phyloP scores from a whole-genome alignment of 371 early-diverging fungal species.

The Capillidium heterosporum region DNA sequence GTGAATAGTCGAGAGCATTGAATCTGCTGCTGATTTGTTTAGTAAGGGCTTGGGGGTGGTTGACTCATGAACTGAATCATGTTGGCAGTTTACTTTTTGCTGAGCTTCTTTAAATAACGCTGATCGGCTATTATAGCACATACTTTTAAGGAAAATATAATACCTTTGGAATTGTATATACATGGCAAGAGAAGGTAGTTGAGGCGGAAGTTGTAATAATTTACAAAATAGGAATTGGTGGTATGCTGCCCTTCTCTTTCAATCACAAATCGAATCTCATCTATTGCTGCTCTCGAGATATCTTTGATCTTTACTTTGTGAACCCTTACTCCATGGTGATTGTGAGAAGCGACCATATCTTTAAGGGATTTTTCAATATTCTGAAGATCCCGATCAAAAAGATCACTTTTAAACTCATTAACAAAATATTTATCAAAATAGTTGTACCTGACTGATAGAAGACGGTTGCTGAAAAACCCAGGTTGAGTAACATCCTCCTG shows the following conservation, averaged over 20 bases:
- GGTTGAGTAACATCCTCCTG: constrained; percentile 50
- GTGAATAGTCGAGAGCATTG: constrained; percentile 20
- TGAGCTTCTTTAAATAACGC: constrained; percentile 51
- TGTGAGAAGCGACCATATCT: constrained; percentile 43
- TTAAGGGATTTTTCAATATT: constrained; percentile 48
- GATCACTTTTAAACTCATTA: constrained; percentile 38
- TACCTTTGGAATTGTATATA: constrained; percentile 34
- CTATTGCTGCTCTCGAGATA: constrained; percentile 40
- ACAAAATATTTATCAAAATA: constrained; percentile 32
- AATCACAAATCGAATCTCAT: constrained; percentile 37
- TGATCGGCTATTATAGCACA: constrained; percentile 66
- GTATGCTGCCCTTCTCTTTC: constrained; percentile 20
- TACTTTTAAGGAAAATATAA: constrained; percentile 72
- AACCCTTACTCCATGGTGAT: constrained; percentile 45
- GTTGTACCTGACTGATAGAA: constrained; percentile 57
- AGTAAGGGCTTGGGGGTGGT: constrained; percentile 43
- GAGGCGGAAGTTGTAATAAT: constrained; percentile 41
- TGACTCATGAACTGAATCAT: constrained; percentile 83
- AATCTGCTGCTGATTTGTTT: constrained; percentile 33
- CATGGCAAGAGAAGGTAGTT: constrained; percentile 69
- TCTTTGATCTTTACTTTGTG: constrained; percentile 42
- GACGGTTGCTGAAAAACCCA: constrained; percentile 71
- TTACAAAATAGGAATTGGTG: constrained; percentile 57
- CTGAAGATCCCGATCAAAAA: constrained; percentile 31
- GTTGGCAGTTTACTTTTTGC: constrained; percentile 70